Evolutionary conservation across 352 stramenopile species (phyloP).

Genomic region (Phytophthora hibernalis): DNA sequence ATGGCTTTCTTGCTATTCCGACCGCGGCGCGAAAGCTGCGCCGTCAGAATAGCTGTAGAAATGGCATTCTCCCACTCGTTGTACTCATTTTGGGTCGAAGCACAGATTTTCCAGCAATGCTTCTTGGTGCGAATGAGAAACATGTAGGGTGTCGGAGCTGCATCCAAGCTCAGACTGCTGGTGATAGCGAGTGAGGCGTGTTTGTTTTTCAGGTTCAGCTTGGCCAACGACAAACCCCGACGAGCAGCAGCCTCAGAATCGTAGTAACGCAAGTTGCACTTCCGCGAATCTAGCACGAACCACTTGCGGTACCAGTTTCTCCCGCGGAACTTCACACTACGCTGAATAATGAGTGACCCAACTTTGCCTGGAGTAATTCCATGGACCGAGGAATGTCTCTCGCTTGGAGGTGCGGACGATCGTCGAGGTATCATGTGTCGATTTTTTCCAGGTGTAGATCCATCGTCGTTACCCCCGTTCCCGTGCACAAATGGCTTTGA

Average conservation of each 20-base stretch:
- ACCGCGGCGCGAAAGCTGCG: conserved; percentile 56
- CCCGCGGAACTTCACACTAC: conserved; percentile 73
- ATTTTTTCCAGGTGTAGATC: conserved; percentile 27
- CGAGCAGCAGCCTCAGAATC: conserved; percentile 69
- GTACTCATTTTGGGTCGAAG: conserved; percentile 56
- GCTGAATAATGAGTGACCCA: conserved; percentile 72
- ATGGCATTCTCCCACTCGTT: conserved; percentile 82
- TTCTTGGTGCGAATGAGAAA: conserved; percentile 73
- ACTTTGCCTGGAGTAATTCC: conserved; percentile 44
- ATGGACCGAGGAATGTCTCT: conserved; percentile 7
- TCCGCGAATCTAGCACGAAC: conserved; percentile 73
- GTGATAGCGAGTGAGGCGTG: conserved; percentile 71
- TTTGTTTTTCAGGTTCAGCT: conserved; percentile 72
- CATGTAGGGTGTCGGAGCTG: conserved; percentile 69
- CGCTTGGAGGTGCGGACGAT: conserved; percentile 24
- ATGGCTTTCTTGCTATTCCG: conserved; percentile 41
- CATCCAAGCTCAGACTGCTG: conserved; percentile 57
- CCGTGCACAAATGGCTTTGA: conserved; percentile 67
- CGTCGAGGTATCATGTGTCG: conserved; percentile 33
- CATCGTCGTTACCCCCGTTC: conserved; percentile 30
- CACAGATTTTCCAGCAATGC: conserved; percentile 78
- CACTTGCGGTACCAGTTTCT: conserved; percentile 85
- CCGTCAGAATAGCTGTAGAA: conserved; percentile 67
- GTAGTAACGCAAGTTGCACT: conserved; percentile 77
- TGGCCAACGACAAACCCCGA: conserved; percentile 63